These are phyloP conservation scores for Amauroascus verrucosus DNA, from an alignment of 2,329 filamentous ascomycete species.

Conservation along the genomic window DNA sequence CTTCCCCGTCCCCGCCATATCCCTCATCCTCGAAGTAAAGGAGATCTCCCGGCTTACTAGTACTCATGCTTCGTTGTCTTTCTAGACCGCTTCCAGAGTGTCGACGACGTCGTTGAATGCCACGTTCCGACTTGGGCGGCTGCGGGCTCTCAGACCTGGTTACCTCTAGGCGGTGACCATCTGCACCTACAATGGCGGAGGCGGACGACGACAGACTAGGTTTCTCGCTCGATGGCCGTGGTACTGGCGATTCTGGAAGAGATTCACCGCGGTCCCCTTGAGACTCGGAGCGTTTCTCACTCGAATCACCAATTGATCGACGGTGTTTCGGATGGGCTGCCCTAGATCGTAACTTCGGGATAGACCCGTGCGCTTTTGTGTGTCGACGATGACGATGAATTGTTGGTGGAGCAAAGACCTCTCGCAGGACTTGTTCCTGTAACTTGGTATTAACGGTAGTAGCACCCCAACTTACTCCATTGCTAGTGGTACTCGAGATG, in stretches of 20 bases:
- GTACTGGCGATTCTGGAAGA: conserved; percentile 5
- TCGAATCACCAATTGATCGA: neutral
- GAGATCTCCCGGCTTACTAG: conserved; percentile 61
- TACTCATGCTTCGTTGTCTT: conserved; percentile 60
- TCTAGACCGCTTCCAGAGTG: conserved; percentile 81
- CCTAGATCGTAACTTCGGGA: conserved; percentile 43
- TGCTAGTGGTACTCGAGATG: neutral
- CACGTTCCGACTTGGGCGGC: neutral
- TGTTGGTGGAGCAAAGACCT: conserved; percentile 76
- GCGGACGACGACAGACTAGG: conserved; percentile 13
- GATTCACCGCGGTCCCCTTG: conserved; percentile 6
- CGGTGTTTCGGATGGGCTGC: conserved; percentile 1
- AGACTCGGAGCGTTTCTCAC: neutral
- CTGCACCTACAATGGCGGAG: conserved; percentile 6
- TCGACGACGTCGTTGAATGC: conserved; percentile 46
- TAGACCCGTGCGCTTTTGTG: conserved; percentile 50
- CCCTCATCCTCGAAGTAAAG: conserved; percentile 86
- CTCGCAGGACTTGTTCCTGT: conserved; percentile 82
- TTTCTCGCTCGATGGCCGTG: neutral
- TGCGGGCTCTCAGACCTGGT: conserved; percentile 26
- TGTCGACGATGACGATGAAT: conserved; percentile 72
- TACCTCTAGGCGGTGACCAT: conserved; percentile 15
- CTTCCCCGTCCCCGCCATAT: conserved; percentile 67
- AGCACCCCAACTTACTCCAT: conserved; percentile 61
- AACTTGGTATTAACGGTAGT: conserved; percentile 82